phyloP scores from a whole-genome alignment of 176 grass and related monocot species.

The Ensete glaucum region DNA sequence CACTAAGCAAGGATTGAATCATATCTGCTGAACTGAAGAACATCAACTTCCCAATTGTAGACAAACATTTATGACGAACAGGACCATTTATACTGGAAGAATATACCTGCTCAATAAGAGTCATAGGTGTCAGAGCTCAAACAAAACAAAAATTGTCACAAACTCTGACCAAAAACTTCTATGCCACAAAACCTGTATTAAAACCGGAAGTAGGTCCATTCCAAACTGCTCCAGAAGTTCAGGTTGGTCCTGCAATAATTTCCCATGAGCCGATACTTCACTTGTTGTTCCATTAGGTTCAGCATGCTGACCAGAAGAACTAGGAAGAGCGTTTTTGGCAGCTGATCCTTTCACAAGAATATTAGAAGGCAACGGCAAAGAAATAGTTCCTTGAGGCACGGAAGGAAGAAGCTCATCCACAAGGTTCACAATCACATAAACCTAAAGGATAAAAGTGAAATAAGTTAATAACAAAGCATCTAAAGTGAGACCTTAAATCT shows the following conservation, averaged over 20 bases:
- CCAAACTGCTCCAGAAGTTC: slow-evolving; percentile 87
- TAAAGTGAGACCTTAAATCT: background rate
- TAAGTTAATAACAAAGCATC: background rate
- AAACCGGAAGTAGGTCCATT: slow-evolving; percentile 67
- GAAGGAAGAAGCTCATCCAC: slow-evolving; percentile 70
- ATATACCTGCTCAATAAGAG: slow-evolving; percentile 49
- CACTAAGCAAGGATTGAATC: slow-evolving; percentile 54
- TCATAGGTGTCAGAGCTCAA: background rate
- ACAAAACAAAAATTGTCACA: slow-evolving; percentile 25
- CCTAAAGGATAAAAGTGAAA: slow-evolving; percentile 33
- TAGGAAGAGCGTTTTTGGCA: slow-evolving; percentile 36
- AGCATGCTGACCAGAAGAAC: slow-evolving; percentile 38
- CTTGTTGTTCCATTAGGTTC: slow-evolving; percentile 28
- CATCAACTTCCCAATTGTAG: slow-evolving; percentile 80
- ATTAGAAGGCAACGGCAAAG: slow-evolving; percentile 44
- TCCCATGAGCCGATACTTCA: slow-evolving; percentile 50
- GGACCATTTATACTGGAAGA: slow-evolving; percentile 65
- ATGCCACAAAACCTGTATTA: slow-evolving; percentile 63
- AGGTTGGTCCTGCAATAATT: slow-evolving; percentile 71
- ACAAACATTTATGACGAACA: slow-evolving; percentile 73
- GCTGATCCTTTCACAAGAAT: slow-evolving; percentile 42
- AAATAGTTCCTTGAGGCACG: slow-evolving; percentile 65
- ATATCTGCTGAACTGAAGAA: slow-evolving; percentile 74
- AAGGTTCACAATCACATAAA: slow-evolving; percentile 83
- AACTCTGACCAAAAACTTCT: slow-evolving; percentile 9